These are phyloP conservation scores for Cicer judaicum DNA, from an alignment of 306 rosid species.

Conservation along the genomic window DNA sequence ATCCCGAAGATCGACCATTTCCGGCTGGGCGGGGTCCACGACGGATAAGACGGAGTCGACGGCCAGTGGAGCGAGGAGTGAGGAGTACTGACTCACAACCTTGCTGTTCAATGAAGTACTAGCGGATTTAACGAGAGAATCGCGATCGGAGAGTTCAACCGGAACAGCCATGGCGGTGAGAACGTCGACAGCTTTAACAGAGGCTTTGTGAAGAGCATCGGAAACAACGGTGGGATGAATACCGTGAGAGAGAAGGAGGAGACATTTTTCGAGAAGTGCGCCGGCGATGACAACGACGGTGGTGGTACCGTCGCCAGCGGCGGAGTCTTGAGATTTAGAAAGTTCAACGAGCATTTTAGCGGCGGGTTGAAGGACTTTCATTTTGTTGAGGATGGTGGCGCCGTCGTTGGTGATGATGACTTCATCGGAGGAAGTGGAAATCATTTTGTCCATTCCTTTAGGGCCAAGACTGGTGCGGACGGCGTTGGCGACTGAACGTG, in stretches of 20 bases:
- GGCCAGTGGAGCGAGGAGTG: constrained; percentile 86
- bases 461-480: constrained; percentile 96
- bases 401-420: constrained; percentile 98
- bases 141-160: constrained; percentile 85
- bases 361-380: constrained; percentile 97
- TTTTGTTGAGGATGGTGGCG: constrained; percentile 94
- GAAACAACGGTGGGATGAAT: constrained; percentile 91
- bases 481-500: constrained; percentile 83
- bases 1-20: constrained; percentile 87
- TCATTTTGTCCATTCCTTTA: constrained; percentile 99
- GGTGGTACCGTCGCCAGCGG: constrained; percentile 96
- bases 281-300: constrained; percentile 96
- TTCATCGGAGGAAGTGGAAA: constrained; percentile 83
- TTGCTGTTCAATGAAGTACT: constrained; percentile 91
- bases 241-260: constrained; percentile 75
- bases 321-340: constrained; percentile 89
- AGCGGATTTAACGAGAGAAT: constrained; percentile 82
- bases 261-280: constrained; percentile 72
- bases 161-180: constrained; percentile 98
- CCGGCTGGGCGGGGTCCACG: constrained; percentile 67
- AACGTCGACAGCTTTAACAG: constrained; percentile 79
- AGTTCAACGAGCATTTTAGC: constrained; percentile 98
- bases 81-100: constrained; percentile 94
- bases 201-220: constrained; percentile 81
- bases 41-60: constrained; percentile 85